phyloP scores from a whole-genome alignment of 140 eudicot species.

The Bidens hawaiensis region DNA sequence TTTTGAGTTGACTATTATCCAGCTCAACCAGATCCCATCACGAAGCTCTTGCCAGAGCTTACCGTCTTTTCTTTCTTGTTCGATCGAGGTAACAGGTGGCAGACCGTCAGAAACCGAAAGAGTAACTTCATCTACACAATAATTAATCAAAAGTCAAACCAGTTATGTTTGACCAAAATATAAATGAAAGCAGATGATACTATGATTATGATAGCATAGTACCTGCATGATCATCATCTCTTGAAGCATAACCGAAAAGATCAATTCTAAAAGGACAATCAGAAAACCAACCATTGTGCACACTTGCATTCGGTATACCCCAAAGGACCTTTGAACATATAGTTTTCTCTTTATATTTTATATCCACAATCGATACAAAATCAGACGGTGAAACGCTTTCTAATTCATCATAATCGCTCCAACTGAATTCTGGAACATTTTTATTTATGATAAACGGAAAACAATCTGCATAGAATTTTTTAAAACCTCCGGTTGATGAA shows the following conservation, averaged over 20 bases:
- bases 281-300: constrained; percentile 69
- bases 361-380: constrained; percentile 75
- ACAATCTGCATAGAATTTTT: constrained; percentile 85
- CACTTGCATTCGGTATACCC: constrained; percentile 70
- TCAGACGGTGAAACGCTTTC: constrained; percentile 67
- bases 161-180: background rate
- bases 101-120: constrained; percentile 63
- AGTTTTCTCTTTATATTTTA: constrained; percentile 55
- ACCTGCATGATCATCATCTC: constrained; percentile 43
- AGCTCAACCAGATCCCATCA: constrained; percentile 64
- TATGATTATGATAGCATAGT: too few relatives aligned
- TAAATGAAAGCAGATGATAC: background rate
- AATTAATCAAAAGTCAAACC: background rate
- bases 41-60: constrained; percentile 83
- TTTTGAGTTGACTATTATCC: constrained; percentile 79
- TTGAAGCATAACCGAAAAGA: constrained; percentile 39
- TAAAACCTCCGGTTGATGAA: constrained; percentile 69
- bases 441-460: constrained; percentile 84
- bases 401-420: constrained; percentile 55
- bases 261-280: constrained; percentile 80
- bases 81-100: constrained; percentile 58
- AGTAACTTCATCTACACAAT: constrained; percentile 35
- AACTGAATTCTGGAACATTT: constrained; percentile 49
- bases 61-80: constrained; percentile 81
- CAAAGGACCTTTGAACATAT: constrained; percentile 78